Conservation (phyloP, 148 eudicot genomes). For the Pharnaceum exiguum region DNA sequence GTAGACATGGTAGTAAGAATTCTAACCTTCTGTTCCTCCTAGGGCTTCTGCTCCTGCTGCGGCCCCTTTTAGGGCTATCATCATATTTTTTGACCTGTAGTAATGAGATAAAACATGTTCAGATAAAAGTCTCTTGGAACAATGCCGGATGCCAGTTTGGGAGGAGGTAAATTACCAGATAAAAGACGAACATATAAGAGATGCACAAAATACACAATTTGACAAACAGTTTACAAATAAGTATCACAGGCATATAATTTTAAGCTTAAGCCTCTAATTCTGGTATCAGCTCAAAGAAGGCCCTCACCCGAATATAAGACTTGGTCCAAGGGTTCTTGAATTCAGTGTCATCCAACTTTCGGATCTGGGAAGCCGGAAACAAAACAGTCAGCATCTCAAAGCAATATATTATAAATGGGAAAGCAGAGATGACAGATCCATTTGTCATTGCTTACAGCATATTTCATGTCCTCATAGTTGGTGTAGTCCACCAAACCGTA, state of each 20-base stretch:
- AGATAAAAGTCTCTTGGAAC: neutral
- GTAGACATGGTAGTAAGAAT: neutral
- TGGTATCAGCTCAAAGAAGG: neutral
- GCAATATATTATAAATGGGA: neutral
- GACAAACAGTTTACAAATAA: neutral
- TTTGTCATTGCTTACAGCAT: constrained; percentile 67
- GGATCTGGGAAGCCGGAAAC: constrained; percentile 38
- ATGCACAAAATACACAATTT: no score
- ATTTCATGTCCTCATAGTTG: constrained; percentile 92
- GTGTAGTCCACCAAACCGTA: constrained; percentile 95
- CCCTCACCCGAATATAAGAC: constrained; percentile 72
- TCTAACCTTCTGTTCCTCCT: constrained; percentile 62
- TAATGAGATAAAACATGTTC: constrained; percentile 1
- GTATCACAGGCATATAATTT: neutral
- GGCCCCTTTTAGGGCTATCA: constrained; percentile 45
- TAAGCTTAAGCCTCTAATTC: neutral
- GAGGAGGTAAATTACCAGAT: neutral
- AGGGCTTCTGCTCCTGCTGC: constrained; percentile 50
- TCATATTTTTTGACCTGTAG: constrained; percentile 66
- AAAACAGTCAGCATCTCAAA: constrained; percentile 4
- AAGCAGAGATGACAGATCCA: neutral
- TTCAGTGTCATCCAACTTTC: constrained; percentile 95
- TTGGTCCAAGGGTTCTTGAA: constrained; percentile 95
- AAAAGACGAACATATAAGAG: no score
- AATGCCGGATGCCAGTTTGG: neutral